Conservation (phyloP, 2,329 filamentous ascomycete genomes). For the Ophiostoma ips region DNA sequence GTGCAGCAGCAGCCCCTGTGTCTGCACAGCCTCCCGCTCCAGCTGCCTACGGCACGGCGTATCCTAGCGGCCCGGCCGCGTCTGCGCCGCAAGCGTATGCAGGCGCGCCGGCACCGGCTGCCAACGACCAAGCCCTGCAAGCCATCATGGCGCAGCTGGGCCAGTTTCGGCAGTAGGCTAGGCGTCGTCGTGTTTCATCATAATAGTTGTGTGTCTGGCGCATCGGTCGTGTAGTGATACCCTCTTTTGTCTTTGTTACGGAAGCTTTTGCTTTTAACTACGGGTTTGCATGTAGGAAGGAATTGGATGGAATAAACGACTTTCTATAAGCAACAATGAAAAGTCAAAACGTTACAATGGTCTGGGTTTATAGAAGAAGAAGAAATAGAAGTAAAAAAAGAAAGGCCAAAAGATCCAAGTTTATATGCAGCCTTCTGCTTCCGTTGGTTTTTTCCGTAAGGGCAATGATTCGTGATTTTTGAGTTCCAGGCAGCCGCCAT, state of each 20-base stretch:
- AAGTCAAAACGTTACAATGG: too few relatives aligned
- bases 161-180: slow-evolving; percentile 43
- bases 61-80: not conserved
- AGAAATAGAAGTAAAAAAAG: not conserved
- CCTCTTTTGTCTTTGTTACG: not conserved
- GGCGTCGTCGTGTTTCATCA: too few relatives aligned
- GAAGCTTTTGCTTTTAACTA: too few relatives aligned
- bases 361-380: not conserved
- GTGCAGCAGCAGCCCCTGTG: slow-evolving; percentile 1
- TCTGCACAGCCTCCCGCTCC: not conserved
- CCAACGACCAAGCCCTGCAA: slow-evolving; percentile 41
- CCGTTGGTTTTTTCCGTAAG: not conserved
- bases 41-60: not conserved
- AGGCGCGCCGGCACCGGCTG: slow-evolving; percentile 15
- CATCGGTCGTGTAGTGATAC: not conserved
- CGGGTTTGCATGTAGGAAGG: not conserved
- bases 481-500: not conserved
- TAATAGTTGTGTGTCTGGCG: too few relatives aligned
- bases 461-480: not conserved
- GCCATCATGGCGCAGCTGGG: slow-evolving; percentile 64
- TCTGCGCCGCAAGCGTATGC: not conserved
- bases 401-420: not conserved
- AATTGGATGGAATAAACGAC: too few relatives aligned
- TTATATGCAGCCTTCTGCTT: not conserved
- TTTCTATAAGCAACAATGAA: too few relatives aligned